Conservation (phyloP, 768 basidiomycete species). For the Kockovaella imperatae region DNA sequence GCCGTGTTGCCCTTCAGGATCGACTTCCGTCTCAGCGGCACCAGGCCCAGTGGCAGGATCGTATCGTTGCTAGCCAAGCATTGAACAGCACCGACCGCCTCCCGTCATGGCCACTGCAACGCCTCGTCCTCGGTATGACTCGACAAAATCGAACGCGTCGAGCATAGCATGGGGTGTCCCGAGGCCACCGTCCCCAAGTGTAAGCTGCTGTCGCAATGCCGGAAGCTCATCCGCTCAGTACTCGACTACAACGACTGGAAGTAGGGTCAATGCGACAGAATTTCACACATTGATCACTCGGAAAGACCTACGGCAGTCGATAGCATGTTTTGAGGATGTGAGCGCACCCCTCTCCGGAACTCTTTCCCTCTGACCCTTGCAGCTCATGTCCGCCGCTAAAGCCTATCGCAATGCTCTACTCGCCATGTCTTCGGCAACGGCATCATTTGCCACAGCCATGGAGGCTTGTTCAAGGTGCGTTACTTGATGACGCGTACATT, state of each 20-base stretch:
- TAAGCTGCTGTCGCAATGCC: conserved; percentile 11
- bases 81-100: too few relatives aligned
- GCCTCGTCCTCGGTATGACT: conserved; percentile 25
- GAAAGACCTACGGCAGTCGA: conserved; percentile 38
- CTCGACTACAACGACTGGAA: conserved; percentile 41
- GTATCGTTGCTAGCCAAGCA: too few relatives aligned
- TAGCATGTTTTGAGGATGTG: conserved; percentile 41
- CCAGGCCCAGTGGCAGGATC: too few relatives aligned
- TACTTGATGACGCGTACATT: conserved; percentile 43
- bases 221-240: conserved; percentile 17
- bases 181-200: conserved; percentile 39
- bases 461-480: conserved; percentile 72
- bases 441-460: conserved; percentile 77
- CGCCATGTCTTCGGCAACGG: conserved; percentile 72
- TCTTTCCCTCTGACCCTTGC: background rate
- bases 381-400: conserved; percentile 70
- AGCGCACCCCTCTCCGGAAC: background rate
- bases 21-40: too few relatives aligned
- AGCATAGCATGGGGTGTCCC: conserved; percentile 19
- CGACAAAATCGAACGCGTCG: conserved; percentile 22
- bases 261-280: conserved; percentile 30
- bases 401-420: conserved; percentile 73
- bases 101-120: too few relatives aligned
- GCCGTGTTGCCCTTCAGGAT: too few relatives aligned
- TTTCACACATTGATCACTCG: conserved; percentile 37